phyloP scores from a whole-genome alignment of 2,329 filamentous ascomycete species.

The Fusarium pilosicola region DNA sequence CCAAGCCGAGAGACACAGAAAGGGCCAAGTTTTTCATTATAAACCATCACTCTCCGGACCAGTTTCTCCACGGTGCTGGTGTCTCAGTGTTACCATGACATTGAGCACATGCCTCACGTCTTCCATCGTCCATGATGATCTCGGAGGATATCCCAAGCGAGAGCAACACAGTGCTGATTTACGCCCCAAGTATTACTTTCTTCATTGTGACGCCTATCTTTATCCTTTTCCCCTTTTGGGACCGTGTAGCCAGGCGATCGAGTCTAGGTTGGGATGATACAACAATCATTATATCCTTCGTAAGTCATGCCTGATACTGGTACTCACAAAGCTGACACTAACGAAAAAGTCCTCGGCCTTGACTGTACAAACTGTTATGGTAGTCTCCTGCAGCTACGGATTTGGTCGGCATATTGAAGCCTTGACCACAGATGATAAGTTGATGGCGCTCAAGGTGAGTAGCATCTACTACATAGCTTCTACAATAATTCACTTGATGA shows the following conservation, averaged over 20 bases:
- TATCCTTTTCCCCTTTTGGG: constrained; percentile 53
- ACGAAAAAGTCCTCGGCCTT: constrained; percentile 48
- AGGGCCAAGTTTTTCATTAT: neutral
- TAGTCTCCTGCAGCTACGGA: constrained; percentile 53
- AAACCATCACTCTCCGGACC: neutral
- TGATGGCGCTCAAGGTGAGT: constrained; percentile 51
- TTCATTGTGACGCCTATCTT: constrained; percentile 55
- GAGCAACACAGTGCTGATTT: constrained; percentile 52
- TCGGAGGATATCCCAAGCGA: constrained; percentile 46
- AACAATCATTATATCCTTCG: constrained; percentile 55
- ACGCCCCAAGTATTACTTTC: constrained; percentile 54
- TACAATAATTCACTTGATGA: neutral
- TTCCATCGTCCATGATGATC: constrained; percentile 32
- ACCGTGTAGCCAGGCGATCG: constrained; percentile 50
- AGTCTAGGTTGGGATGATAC: constrained; percentile 55
- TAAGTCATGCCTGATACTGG: constrained; percentile 32
- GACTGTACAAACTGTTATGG: constrained; percentile 52
- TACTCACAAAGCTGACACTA: neutral
- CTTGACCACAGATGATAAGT: constrained; percentile 47
- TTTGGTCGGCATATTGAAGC: constrained; percentile 55
- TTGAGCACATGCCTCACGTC: neutral
- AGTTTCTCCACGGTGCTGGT: neutral
- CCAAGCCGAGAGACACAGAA: neutral
- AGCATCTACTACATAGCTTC: neutral
- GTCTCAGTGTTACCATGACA: neutral